Evolutionary conservation across 768 basidiomycete genomes (phyloP).

Genomic region (Leccinum longicurvipes): DNA sequence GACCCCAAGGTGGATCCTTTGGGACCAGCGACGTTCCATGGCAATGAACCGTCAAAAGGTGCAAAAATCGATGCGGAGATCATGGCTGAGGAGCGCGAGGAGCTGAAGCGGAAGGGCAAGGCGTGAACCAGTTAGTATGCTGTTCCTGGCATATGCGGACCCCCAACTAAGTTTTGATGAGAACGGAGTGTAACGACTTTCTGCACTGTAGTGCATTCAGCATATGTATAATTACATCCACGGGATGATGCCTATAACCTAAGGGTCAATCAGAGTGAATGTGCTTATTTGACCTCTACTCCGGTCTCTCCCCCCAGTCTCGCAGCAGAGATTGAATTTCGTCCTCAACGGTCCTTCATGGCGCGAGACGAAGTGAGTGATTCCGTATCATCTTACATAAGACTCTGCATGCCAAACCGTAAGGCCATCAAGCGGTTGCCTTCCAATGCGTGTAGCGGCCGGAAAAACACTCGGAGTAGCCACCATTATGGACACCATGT

Average conservation of each 20-base stretch:
- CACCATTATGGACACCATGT: not conserved
- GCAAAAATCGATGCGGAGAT: slow-evolving; percentile 58
- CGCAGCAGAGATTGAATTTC: not conserved
- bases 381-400: too few species aligned
- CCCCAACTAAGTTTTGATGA: not conserved
- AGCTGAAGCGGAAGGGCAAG: slow-evolving; percentile 42
- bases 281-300: too few species aligned
- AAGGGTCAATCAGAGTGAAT: not conserved
- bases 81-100: slow-evolving; percentile 49
- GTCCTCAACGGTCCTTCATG: too few species aligned
- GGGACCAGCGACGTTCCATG: slow-evolving; percentile 48
- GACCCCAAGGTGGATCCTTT: slow-evolving; percentile 43
- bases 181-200: not conserved
- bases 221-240: not conserved
- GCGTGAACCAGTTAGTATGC: slow-evolving; percentile 10
- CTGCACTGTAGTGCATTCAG: not conserved
- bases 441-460: too few species aligned
- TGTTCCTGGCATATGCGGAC: not conserved
- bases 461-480: too few species aligned
- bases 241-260: not conserved
- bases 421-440: too few species aligned
- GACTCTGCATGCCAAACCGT: too few species aligned
- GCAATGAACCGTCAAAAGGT: slow-evolving; percentile 55
- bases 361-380: not conserved
- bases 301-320: not conserved